These are phyloP conservation scores for Craterostigma plantagineum DNA, from an alignment of 257 asterid genomes.

Conservation along the genomic window DNA sequence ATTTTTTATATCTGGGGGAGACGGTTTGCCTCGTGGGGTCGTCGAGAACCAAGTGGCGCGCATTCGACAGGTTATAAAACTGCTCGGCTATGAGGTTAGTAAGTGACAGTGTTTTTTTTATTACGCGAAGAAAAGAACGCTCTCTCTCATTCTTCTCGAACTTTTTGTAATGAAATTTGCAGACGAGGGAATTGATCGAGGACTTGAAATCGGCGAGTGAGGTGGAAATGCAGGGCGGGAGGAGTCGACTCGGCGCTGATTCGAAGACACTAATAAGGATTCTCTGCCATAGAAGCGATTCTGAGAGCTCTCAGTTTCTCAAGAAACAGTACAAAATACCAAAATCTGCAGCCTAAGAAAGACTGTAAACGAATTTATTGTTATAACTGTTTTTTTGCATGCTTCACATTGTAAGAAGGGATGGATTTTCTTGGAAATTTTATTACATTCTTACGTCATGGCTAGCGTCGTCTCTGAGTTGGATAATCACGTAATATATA, in stretches of 20 bases:
- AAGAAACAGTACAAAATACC: constrained; percentile 93
- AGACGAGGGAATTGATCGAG: constrained; percentile 84
- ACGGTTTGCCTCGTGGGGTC: constrained; percentile 97
- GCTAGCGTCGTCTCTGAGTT: too few species aligned
- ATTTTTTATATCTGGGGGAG: constrained; percentile 94
- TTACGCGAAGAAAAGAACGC: neutral
- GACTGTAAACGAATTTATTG: too few species aligned
- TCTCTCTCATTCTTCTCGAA: neutral
- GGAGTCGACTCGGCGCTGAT: constrained; percentile 71
- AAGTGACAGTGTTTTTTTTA: neutral
- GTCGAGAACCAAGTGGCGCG: constrained; percentile 91
- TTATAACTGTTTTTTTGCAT: too few species aligned
- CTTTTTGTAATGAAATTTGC: constrained; percentile 12
- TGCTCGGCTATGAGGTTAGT: constrained; percentile 80
- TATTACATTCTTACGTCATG: too few species aligned
- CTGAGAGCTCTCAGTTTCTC: constrained; percentile 93
- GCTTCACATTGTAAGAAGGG: too few species aligned
- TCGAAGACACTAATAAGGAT: constrained; percentile 61
- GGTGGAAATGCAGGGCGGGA: constrained; percentile 60
- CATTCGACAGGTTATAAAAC: constrained; percentile 54
- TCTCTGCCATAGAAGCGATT: constrained; percentile 70
- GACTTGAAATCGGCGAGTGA: constrained; percentile 76
- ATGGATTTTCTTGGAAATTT: too few species aligned
- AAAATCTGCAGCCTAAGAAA: constrained; percentile 33
- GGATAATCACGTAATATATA: too few species aligned